Percentiles rank a stretch among this genome's conserved stretches.
Conservation (phyloP, 495 filamentous ascomycete genomes). For the Trichoderma virens region DNA sequence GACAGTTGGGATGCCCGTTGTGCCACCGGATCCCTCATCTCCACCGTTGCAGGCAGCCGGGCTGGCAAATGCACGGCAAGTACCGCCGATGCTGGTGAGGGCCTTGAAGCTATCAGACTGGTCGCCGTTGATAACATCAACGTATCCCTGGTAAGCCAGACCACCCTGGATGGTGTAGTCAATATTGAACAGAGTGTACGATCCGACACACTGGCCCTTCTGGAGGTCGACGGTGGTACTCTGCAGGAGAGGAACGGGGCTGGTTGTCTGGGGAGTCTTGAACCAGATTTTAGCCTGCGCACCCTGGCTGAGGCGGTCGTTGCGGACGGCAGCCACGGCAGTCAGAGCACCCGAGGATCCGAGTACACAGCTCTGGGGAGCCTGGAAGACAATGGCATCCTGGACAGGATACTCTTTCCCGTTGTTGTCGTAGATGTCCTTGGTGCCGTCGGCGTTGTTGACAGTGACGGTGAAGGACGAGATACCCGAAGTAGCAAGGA, state of each 20-base stretch:
- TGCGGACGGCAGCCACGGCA: slow-evolving; percentile 40
- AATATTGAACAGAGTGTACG: slow-evolving; percentile 46
- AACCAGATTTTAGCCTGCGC: slow-evolving; percentile 30
- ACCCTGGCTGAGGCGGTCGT: slow-evolving; percentile 36
- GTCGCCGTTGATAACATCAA: slow-evolving; percentile 40
- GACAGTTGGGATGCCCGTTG: slow-evolving; percentile 18
- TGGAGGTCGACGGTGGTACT: slow-evolving; percentile 37
- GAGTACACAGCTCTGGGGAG: slow-evolving; percentile 39
- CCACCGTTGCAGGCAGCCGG: slow-evolving; percentile 22
- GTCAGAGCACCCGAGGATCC: slow-evolving; percentile 32
- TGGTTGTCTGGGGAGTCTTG: slow-evolving; percentile 34
- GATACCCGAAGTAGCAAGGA: slow-evolving; percentile 33
- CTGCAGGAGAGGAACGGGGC: slow-evolving; percentile 41
- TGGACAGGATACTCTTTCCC: slow-evolving; percentile 36
- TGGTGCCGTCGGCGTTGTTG: slow-evolving; percentile 34
- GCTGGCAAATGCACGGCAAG: slow-evolving; percentile 32
- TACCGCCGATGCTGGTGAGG: slow-evolving; percentile 31
- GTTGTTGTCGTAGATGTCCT: slow-evolving; percentile 37
- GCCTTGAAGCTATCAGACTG: slow-evolving; percentile 17
- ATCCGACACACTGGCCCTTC: slow-evolving; percentile 40
- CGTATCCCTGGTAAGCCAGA: slow-evolving; percentile 38
- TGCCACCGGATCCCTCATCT: slow-evolving; percentile 17
- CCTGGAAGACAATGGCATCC: slow-evolving; percentile 37
- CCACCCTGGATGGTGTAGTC: slow-evolving; percentile 37
- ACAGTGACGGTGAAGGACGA: slow-evolving; percentile 38